These are phyloP conservation scores for Solanum ossicruentum DNA, from an alignment of 257 asterid genomes.

Conservation along the genomic window DNA sequence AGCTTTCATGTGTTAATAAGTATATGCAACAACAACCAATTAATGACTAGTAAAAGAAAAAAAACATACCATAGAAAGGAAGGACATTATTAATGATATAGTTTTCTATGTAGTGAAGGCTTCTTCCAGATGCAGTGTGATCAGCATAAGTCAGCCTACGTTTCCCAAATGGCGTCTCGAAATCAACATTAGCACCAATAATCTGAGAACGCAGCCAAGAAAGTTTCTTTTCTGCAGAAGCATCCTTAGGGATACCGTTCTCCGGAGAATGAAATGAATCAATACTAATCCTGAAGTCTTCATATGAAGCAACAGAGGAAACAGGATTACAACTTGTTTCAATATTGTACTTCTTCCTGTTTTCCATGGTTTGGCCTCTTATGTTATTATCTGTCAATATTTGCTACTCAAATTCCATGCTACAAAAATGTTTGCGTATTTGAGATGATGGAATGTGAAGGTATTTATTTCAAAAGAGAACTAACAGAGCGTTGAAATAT, in stretches of 20 bases:
- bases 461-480: not conserved
- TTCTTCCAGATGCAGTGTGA: conserved; percentile 54
- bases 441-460: not conserved
- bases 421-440: too few relatives aligned
- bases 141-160: conserved; percentile 48
- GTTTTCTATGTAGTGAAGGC: conserved; percentile 30
- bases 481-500: not conserved
- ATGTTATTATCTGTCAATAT: too few relatives aligned
- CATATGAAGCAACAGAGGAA: too few relatives aligned
- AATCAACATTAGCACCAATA: conserved; percentile 20
- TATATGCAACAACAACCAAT: not conserved
- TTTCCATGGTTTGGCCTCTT: too few relatives aligned
- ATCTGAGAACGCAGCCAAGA: conserved; percentile 1
- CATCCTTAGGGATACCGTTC: not conserved
- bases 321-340: too few relatives aligned
- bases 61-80: conserved; percentile 33
- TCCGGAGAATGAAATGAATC: too few relatives aligned
- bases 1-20: too few relatives aligned
- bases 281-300: too few relatives aligned
- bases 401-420: too few relatives aligned
- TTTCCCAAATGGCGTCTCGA: conserved; percentile 30
- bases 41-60: not conserved
- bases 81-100: conserved; percentile 20
- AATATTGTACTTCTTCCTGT: too few relatives aligned
- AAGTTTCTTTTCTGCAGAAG: not conserved